Base-by-base conservation (phyloP, 202 grass and related monocot genomes). In the Setaria italica region DNA sequence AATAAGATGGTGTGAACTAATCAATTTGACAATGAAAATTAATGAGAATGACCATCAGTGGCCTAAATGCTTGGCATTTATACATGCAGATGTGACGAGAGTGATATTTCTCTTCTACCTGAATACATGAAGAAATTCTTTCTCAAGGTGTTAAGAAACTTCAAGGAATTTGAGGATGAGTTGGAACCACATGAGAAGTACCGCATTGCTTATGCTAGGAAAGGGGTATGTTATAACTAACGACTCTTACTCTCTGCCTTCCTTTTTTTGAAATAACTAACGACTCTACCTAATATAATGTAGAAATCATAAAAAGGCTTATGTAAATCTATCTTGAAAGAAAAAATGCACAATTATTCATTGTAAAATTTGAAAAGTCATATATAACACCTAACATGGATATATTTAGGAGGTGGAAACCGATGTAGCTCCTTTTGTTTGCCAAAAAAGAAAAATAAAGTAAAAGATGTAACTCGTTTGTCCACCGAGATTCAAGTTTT, bases 41-140 rank as follows among this genome's bases (percentile, higher is more conserved):
- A 49, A 49, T 14, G 37, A 20, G 7, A 20, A 7, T 14, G 5
- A 5, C 35, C 63, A 39, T 5, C 2, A 45, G 16, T 69, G 9
- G 3, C 19, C 41, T 48, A 25, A 48, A 49, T 14, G 43, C 19
- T 29, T 46, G 41, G 9, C 9, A 12, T 11, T 3, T 7, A 48
- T 58, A 10, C 9, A 13, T 54, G 48, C 48, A 74, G 71, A 11
- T 74, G 71, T 48, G 71, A 74, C 19, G 48, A 54, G 50, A 74
- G 15, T 0, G 30, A 17, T 51, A 5, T 33, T 51, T 74, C 47
- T 0, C 30, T 74, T 54, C 71, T 74, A 17, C 71, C 71, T 2
- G 71, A 74, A 48, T 74, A 74, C 71, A 2, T 54, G 14, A 53
- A 54, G 48, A 74, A 74, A 32, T 54, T 54, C 4, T 74, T 54